phyloP scores from a whole-genome alignment of 169 alveolate species.

The Cryptosporidium tyzzeri region DNA sequence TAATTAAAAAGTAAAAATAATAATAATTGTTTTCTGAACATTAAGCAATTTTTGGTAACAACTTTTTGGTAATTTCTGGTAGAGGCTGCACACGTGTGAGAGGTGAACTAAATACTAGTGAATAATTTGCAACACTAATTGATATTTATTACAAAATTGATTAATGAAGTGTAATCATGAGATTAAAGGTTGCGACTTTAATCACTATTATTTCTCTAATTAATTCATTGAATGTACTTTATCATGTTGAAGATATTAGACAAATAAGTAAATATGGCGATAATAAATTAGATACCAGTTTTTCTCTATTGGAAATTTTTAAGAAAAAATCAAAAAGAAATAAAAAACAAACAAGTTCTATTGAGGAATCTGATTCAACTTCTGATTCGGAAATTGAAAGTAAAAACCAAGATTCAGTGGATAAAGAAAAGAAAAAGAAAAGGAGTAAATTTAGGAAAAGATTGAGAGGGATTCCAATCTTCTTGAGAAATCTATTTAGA shows the following conservation, averaged over 20 bases:
- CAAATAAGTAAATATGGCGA: background rate
- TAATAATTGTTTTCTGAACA: background rate
- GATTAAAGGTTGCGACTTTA: background rate
- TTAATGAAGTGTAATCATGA: background rate
- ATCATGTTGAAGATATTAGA: background rate
- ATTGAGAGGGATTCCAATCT: background rate
- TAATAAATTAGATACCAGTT: background rate
- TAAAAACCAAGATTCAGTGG: background rate
- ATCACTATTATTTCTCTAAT: background rate
- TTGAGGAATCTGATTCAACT: background rate
- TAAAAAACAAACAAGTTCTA: background rate
- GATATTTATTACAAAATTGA: background rate
- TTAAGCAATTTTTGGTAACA: background rate
- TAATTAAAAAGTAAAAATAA: no score
- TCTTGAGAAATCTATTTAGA: background rate
- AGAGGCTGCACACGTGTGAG: conserved; percentile 1
- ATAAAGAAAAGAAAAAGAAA: background rate
- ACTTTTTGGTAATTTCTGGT: background rate
- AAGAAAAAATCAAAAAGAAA: background rate
- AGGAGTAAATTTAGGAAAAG: background rate
- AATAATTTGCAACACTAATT: background rate
- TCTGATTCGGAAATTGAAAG: background rate
- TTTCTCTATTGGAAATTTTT: background rate
- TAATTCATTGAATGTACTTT: background rate
- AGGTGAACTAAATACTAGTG: background rate